Percentiles rank a stretch among this genome's conserved stretches.
Evolutionary conservation across 768 basidiomycete species (phyloP).

Genomic region (Cytidiella melzeri): DNA sequence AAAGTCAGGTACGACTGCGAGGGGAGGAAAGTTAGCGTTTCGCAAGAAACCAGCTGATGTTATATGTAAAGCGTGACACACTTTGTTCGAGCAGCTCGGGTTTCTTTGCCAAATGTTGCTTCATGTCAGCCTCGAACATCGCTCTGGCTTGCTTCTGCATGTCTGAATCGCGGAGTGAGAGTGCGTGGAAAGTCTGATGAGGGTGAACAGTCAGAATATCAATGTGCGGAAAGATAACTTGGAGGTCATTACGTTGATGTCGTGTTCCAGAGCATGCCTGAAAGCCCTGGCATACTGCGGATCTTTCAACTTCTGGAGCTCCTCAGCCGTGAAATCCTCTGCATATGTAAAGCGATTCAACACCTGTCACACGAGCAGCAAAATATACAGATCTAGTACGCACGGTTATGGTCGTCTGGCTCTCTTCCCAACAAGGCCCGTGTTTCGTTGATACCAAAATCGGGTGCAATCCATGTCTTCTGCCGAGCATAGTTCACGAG

Average conservation of each 20-base stretch:
- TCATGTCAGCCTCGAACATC: constrained; percentile 39
- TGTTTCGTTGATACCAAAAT: neutral
- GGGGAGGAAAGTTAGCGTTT: too few relatives aligned
- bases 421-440: neutral
- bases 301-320: constrained; percentile 43
- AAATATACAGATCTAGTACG: neutral
- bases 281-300: constrained; percentile 41
- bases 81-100: constrained; percentile 53
- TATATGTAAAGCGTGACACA: constrained; percentile 21
- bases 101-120: constrained; percentile 42
- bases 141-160: constrained; percentile 30
- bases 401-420: neutral
- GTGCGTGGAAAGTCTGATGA: constrained; percentile 34
- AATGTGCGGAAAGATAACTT: too few relatives aligned
- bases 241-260: constrained; percentile 48
- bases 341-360: too few relatives aligned
- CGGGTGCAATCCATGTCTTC: constrained; percentile 46
- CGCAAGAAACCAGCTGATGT: constrained; percentile 1
- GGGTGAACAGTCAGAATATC: too few relatives aligned
- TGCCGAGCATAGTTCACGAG: constrained; percentile 51
- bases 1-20: constrained; percentile 50
- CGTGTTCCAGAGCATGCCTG: constrained; percentile 41
- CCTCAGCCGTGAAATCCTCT: constrained; percentile 48
- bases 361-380: neutral
- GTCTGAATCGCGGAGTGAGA: constrained; percentile 34